A percentile compares a stretch with the other conserved stretches of the same genome.
Conservation (phyloP, 768 basidiomycete species). For the Rhizopogon salebrosus region DNA sequence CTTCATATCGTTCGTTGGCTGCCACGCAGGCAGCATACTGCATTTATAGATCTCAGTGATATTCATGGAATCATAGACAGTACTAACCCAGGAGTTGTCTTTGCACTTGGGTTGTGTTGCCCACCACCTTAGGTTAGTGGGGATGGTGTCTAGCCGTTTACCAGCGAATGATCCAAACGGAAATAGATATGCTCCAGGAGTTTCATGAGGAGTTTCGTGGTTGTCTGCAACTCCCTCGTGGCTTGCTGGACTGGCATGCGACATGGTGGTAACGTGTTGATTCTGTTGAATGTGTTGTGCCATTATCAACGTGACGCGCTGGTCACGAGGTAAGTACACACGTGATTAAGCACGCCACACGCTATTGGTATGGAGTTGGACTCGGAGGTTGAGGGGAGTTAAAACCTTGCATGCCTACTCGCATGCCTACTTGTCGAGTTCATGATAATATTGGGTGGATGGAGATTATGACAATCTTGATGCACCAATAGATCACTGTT, state of each 20-base stretch:
- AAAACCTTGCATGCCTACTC: too few species aligned
- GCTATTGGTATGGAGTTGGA: too few species aligned
- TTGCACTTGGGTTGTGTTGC: background rate
- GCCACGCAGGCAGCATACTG: constrained; percentile 6
- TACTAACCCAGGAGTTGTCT: constrained; percentile 10
- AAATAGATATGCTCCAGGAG: constrained; percentile 14
- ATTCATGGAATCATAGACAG: background rate
- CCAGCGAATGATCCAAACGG: constrained; percentile 2
- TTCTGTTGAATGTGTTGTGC: too few species aligned
- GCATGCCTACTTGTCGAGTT: too few species aligned
- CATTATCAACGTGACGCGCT: background rate
- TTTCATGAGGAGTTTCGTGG: background rate
- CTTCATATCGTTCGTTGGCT: constrained; percentile 12
- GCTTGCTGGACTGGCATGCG: background rate
- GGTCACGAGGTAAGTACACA: too few species aligned
- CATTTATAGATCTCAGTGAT: background rate
- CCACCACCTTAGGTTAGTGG: constrained; percentile 6
- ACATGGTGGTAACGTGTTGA: background rate
- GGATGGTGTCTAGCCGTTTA: background rate
- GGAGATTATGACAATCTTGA: too few species aligned
- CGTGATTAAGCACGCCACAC: too few species aligned
- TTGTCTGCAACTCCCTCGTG: background rate
- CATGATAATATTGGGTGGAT: too few species aligned
- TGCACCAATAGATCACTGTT: too few species aligned
- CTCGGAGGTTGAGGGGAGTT: too few species aligned